A percentile compares a stretch with the other conserved stretches of the same genome.
phyloP scores from a whole-genome alignment of 2,329 filamentous ascomycete species.

The Talaromyces atroroseus region DNA sequence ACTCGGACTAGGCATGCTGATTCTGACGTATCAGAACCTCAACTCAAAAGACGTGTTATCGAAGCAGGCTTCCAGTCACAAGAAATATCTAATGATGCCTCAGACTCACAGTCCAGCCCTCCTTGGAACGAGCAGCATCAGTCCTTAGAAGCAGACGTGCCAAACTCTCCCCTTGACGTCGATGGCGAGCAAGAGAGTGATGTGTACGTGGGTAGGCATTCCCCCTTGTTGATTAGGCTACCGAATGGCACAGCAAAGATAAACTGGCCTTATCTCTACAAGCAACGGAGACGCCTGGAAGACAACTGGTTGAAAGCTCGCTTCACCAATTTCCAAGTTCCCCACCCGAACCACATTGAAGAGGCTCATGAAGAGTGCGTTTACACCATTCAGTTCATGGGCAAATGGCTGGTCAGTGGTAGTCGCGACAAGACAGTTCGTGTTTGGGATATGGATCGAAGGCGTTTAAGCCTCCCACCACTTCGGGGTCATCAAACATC shows the following conservation, averaged over 20 bases:
- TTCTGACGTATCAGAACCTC: constrained; percentile 45
- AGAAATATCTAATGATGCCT: constrained; percentile 16
- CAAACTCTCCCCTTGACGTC: constrained; percentile 21
- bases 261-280: constrained; percentile 92
- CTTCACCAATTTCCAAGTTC: constrained; percentile 82
- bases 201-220: constrained; percentile 21
- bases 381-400: constrained; percentile 86
- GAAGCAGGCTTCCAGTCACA: constrained; percentile 40
- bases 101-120: neutral
- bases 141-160: constrained; percentile 40
- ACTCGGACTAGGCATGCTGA: constrained; percentile 44
- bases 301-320: constrained; percentile 84
- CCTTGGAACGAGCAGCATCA: constrained; percentile 46
- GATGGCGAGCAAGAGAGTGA: constrained; percentile 42
- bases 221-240: constrained; percentile 28
- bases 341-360: constrained; percentile 70
- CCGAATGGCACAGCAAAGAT: constrained; percentile 49
- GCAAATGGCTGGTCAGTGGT: constrained; percentile 83
- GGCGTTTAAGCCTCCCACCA: constrained; percentile 68
- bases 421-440: constrained; percentile 83
- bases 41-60: constrained; percentile 49
- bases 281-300: constrained; percentile 76
- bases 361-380: constrained; percentile 91
- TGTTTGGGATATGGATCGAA: constrained; percentile 82
- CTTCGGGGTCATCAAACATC: constrained; percentile 75